Conservation (phyloP, 108 stramenopile genomes). For the Nitzschia sp. region DNA sequence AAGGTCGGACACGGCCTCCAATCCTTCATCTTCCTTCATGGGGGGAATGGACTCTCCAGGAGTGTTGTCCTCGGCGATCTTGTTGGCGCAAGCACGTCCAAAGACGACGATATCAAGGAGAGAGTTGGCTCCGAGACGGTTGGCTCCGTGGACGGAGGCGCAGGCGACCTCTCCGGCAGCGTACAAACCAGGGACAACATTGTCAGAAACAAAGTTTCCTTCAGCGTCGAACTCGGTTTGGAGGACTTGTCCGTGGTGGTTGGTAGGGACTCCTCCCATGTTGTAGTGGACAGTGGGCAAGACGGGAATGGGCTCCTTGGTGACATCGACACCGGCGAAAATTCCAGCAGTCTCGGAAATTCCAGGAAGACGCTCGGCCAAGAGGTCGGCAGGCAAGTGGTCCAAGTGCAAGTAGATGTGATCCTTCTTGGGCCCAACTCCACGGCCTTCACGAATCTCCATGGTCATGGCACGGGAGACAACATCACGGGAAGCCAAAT, state of each 20-base stretch:
- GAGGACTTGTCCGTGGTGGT: slow-evolving; percentile 94
- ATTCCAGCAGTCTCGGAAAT: slow-evolving; percentile 98
- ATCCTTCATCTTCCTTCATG: slow-evolving; percentile 76
- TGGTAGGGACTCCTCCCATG: slow-evolving; percentile 97
- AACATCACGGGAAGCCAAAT: slow-evolving; percentile 97
- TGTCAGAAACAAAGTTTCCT: slow-evolving; percentile 59
- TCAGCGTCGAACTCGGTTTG: slow-evolving; percentile 76
- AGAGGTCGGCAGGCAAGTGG: slow-evolving; percentile 95
- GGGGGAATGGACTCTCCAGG: slow-evolving; percentile 85
- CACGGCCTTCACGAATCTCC: slow-evolving; percentile 99
- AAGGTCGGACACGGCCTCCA: slow-evolving; percentile 83
- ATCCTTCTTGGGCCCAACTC: slow-evolving; percentile 97
- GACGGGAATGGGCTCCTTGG: slow-evolving; percentile 99
- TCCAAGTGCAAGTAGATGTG: slow-evolving; percentile 97
- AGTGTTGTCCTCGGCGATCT: slow-evolving; percentile 93
- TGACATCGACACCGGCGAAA: slow-evolving; percentile 99
- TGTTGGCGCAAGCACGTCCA: slow-evolving; percentile 95
- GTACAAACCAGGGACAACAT: slow-evolving; percentile 95
- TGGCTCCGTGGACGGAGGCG: slow-evolving; percentile 99
- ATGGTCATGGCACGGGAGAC: slow-evolving; percentile 99
- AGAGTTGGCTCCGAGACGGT: slow-evolving; percentile 98
- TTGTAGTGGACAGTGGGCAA: slow-evolving; percentile 96
- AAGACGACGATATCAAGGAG: slow-evolving; percentile 99
- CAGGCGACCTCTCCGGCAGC: slow-evolving; percentile 98
- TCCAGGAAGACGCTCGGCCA: slow-evolving; percentile 96